Percentiles rank a stretch among this genome's conserved stretches.
Conservation (phyloP, 2,329 filamentous ascomycete species). For the Curvularia eragrostidis region DNA sequence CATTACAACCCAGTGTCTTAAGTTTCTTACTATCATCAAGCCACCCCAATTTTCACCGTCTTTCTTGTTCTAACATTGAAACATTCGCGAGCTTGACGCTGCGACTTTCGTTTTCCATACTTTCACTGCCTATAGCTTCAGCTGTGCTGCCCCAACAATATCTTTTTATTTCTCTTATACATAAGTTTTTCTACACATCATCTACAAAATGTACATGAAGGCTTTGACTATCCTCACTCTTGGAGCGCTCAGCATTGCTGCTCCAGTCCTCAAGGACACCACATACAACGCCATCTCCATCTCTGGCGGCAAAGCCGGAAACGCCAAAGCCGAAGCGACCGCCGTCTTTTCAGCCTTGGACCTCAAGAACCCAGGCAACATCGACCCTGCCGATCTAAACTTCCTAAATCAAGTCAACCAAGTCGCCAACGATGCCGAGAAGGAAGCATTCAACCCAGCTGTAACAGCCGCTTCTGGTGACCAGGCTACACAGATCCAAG, state of each 20-base stretch:
- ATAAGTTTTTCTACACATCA: conserved; percentile 1
- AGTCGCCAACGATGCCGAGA: conserved; percentile 63
- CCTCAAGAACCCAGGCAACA: conserved; percentile 54
- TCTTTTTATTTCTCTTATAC: conserved; percentile 8
- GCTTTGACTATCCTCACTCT: conserved; percentile 37
- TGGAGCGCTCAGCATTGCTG: conserved; percentile 33
- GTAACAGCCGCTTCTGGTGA: conserved; percentile 56
- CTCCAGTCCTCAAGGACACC: conserved; percentile 39
- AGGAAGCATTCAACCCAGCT: conserved; percentile 61
- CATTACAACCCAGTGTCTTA: conserved; percentile 3
- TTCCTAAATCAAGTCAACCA: conserved; percentile 62
- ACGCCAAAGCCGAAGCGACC: conserved; percentile 62
- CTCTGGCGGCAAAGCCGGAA: conserved; percentile 59
- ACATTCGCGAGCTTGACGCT: conserved; percentile 41
- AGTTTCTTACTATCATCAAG: conserved; percentile 24
- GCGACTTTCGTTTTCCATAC: conserved; percentile 20
- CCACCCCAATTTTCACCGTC: background rate
- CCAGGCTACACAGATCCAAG: conserved; percentile 54
- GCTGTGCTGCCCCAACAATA: conserved; percentile 33
- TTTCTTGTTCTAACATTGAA: conserved; percentile 15
- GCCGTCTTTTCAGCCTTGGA: conserved; percentile 63
- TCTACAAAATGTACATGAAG: conserved; percentile 41
- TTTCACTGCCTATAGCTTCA: conserved; percentile 23
- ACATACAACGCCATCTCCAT: conserved; percentile 56
- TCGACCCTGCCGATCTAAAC: conserved; percentile 57